These are phyloP conservation scores for Avicennia marina DNA, from an alignment of 257 asterid genomes.

Conservation along the genomic window DNA sequence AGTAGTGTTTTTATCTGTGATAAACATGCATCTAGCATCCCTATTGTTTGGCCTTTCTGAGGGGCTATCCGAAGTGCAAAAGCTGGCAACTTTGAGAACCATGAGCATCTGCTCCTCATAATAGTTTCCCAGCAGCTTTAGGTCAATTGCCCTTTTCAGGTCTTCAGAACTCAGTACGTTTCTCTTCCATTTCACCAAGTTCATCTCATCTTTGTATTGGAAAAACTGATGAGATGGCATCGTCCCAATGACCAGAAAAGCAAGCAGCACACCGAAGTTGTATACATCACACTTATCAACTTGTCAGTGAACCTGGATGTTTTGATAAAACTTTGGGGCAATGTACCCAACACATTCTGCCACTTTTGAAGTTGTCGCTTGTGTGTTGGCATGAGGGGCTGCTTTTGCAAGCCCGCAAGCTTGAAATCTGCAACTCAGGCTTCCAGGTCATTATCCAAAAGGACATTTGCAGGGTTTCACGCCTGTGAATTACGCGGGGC, in stretches of 20 bases:
- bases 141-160: conserved; percentile 43
- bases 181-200: conserved; percentile 47
- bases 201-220: conserved; percentile 37
- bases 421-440: too few species aligned
- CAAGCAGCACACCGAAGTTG: conserved; percentile 42
- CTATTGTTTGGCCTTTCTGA: conserved; percentile 48
- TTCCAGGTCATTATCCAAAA: too few species aligned
- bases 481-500: too few species aligned
- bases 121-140: conserved; percentile 32
- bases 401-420: too few species aligned
- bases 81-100: conserved; percentile 54
- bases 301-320: conserved; percentile 9
- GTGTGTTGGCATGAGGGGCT: too few species aligned
- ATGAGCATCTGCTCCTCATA: conserved; percentile 48
- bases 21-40: conserved; percentile 42
- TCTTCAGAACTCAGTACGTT: conserved; percentile 44
- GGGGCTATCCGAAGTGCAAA: conserved; percentile 42
- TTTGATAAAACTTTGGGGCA: too few species aligned
- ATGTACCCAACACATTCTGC: too few species aligned
- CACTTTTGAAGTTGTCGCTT: too few species aligned
- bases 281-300: conserved; percentile 48
- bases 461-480: too few species aligned
- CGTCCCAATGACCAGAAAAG: conserved; percentile 35
- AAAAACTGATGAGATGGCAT: conserved; percentile 43
- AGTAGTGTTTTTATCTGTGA: conserved; percentile 34